A percentile compares a stretch with the other conserved stretches of the same genome.
These are phyloP conservation scores for Gymnopilus dilepis DNA, from an alignment of 768 basidiomycete species.

Conservation along the genomic window DNA sequence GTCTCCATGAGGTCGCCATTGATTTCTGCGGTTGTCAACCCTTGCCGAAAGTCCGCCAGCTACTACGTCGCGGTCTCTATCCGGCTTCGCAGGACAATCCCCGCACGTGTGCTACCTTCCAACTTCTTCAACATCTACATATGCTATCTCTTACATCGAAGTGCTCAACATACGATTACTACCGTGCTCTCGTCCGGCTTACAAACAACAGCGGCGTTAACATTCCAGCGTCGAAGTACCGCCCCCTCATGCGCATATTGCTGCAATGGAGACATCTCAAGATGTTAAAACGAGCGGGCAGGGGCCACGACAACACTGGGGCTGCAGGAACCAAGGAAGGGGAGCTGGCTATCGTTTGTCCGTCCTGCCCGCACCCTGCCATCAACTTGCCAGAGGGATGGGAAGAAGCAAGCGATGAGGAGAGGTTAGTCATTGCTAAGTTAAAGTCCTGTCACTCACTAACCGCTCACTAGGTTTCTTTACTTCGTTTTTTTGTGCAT, in stretches of 20 bases:
- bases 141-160: slow-evolving; percentile 10
- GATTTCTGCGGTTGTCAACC: slow-evolving; percentile 11
- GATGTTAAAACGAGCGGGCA: slow-evolving; percentile 7
- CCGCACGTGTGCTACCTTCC: slow-evolving; percentile 9
- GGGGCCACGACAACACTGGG: slow-evolving; percentile 3
- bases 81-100: slow-evolving; percentile 3
- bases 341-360: background rate
- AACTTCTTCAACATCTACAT: background rate
- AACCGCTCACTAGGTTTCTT: background rate
- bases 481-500: background rate
- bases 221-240: slow-evolving; percentile 2
- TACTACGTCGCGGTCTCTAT: slow-evolving; percentile 3
- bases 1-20: slow-evolving; percentile 7
- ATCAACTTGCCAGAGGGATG: slow-evolving; percentile 10
- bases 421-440: background rate
- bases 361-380: slow-evolving; percentile 6
- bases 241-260: background rate
- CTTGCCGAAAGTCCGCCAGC: background rate
- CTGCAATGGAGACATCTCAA: slow-evolving; percentile 17
- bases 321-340: background rate
- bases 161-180: slow-evolving; percentile 1
- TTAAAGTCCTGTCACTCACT: background rate
- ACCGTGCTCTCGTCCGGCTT: slow-evolving; percentile 1
- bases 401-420: background rate
- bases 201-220: slow-evolving; percentile 12